A percentile compares a stretch with the other conserved stretches of the same genome.
phyloP scores from a whole-genome alignment of 2,329 filamentous ascomycete species.

The Dendryphion nanum region DNA sequence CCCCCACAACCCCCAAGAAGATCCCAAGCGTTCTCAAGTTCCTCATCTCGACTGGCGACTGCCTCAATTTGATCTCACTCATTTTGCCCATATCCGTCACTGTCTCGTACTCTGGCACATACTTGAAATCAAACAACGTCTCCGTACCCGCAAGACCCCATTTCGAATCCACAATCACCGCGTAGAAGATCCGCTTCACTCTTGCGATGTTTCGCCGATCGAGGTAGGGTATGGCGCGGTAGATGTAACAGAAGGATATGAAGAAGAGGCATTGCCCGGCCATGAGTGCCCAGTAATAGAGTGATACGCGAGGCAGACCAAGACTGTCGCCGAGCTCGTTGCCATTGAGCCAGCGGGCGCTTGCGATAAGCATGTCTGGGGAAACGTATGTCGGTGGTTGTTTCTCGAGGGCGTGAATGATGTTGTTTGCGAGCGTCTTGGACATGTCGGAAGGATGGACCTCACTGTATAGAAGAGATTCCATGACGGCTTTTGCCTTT shows the following conservation, averaged over 20 bases:
- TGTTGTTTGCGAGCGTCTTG: constrained; percentile 69
- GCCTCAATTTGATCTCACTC: constrained; percentile 38
- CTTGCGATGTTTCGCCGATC: constrained; percentile 54
- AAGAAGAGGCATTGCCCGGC: constrained; percentile 67
- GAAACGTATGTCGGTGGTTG: constrained; percentile 66
- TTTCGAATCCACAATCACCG: constrained; percentile 62
- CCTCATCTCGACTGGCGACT: constrained; percentile 45
- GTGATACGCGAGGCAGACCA: constrained; percentile 55
- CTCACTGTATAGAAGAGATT: constrained; percentile 65
- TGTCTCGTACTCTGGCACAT: constrained; percentile 58
- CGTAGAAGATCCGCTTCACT: constrained; percentile 55
- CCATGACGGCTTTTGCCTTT: constrained; percentile 63
- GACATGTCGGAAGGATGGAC: constrained; percentile 64
- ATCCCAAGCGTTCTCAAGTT: constrained; percentile 49
- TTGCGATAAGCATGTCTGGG: constrained; percentile 65
- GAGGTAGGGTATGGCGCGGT: constrained; percentile 49
- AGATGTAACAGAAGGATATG: constrained; percentile 53
- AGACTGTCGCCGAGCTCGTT: constrained; percentile 60
- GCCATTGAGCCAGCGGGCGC: constrained; percentile 70
- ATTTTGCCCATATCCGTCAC: constrained; percentile 49
- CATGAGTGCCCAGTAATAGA: constrained; percentile 61
- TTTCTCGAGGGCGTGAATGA: constrained; percentile 66
- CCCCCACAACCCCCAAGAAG: constrained; percentile 29
- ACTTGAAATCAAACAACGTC: constrained; percentile 69
- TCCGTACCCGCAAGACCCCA: constrained; percentile 61